Evolutionary conservation across 306 rosid genomes (phyloP).

Genomic region (Biancaea sappan): DNA sequence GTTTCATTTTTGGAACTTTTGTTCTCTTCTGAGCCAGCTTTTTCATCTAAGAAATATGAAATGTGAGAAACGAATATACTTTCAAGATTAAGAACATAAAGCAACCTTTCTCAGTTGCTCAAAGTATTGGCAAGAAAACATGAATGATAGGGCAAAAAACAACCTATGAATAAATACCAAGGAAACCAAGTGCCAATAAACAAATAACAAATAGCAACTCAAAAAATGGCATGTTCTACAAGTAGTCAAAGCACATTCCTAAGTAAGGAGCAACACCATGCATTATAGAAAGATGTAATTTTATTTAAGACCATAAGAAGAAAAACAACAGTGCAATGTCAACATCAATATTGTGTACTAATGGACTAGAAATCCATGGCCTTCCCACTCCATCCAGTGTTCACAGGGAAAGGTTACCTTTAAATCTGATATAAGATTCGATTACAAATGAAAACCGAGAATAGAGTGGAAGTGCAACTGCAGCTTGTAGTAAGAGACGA

Average conservation of each 20-base stretch:
- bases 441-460: background rate
- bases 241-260: background rate
- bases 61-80: constrained; percentile 27
- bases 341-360: background rate
- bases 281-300: background rate
- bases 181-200: background rate
- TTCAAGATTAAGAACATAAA: constrained; percentile 19
- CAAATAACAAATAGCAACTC: background rate
- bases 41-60: constrained; percentile 55
- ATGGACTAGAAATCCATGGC: background rate
- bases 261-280: background rate
- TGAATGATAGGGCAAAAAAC: background rate
- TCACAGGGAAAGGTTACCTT: background rate
- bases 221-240: background rate
- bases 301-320: background rate
- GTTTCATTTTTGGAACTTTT: constrained; percentile 54
- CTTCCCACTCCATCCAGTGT: background rate
- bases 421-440: background rate
- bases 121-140: background rate
- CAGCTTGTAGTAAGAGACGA: background rate
- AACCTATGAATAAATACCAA: constrained; percentile 4
- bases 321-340: background rate
- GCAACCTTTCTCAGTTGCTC: constrained; percentile 11
- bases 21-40: constrained; percentile 57
- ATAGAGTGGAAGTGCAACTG: background rate